Conservation (phyloP, 2,329 filamentous ascomycete species). For the Penicillium sp. region DNA sequence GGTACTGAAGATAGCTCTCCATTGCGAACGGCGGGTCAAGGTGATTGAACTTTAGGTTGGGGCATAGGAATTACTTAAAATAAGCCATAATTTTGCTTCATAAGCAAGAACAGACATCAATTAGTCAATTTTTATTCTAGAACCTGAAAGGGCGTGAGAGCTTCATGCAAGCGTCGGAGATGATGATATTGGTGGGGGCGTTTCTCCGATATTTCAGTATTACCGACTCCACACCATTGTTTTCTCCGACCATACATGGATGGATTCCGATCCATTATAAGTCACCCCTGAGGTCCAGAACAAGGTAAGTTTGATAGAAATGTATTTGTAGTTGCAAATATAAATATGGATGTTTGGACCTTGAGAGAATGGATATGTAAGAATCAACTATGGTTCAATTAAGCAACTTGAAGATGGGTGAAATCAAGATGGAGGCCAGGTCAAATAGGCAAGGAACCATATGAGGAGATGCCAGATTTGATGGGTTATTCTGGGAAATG, state of each 20-base stretch:
- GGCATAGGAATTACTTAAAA: not conserved
- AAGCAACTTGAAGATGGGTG: too few relatives aligned
- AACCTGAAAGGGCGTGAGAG: not conserved
- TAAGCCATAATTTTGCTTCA: not conserved
- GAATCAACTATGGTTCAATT: too few relatives aligned
- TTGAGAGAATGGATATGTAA: too few relatives aligned
- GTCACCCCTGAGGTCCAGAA: too few relatives aligned
- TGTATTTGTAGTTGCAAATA: too few relatives aligned
- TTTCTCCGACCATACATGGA: not conserved
- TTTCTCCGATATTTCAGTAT: not conserved
- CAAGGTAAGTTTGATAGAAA: too few relatives aligned
- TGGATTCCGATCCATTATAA: too few relatives aligned
- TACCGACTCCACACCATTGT: not conserved
- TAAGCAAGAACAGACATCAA: not conserved
- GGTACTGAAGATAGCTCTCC: not conserved
- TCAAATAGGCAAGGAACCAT: too few relatives aligned
- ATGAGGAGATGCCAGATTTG: too few relatives aligned
- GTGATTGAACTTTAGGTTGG: not conserved
- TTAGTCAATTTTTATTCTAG: not conserved
- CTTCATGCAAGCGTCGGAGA: not conserved
- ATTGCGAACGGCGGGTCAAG: not conserved
- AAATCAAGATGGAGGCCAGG: too few relatives aligned
- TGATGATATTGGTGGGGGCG: not conserved
- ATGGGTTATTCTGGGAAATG: too few relatives aligned
- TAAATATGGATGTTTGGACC: too few relatives aligned